Evolutionary conservation across 192 early-diverging fungal genomes (phyloP), one percentile per base, ranked within the genome.

Genomic region (Paraglomus occultum): DNA sequence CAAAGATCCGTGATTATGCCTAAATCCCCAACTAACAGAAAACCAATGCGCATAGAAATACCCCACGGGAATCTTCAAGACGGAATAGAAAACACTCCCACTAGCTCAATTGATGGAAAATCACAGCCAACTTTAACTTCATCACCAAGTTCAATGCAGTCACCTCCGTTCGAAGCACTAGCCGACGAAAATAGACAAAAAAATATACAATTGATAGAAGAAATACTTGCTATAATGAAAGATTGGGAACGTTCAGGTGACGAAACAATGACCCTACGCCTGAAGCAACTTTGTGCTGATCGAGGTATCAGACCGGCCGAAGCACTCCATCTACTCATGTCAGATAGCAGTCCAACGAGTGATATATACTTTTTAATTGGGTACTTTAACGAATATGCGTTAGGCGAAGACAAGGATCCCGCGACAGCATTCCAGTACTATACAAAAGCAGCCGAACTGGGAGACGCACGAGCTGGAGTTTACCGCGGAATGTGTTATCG

Each of bases 401-500:
- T 68, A 31, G 66, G 66, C 20, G 55, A 55, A 45, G 12, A 8
- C 6, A 50, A 52, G 44, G 52, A 68, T 22, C 17, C 42, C 4
- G 31, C 31, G 8, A 14, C 55, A 11, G 51, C 51, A 7, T 68
- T 68, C 31, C 11, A 44, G 6, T 18, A 23, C 55, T 68, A 68
- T 68, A 2, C 14, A n/a, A 68, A 55, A 54, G 66, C 51, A 45
- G 66, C 66, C 4, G 52, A 68, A 6, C 31, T 68, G 40, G 66
- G 66, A 22, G 66, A 68, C 38, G 22, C 49, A 1, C 51, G 66
- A 22, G 20, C 20, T 17, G 40, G 43, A 47, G 49, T 68, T 5
- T 68, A 20, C 55, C 20, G 44, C 15, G 52, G 66, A 22, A 55
- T 51, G 66, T 68, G 66, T 54, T 55, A 68, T 18, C 55, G 45